Evolutionary conservation across 2,329 filamentous ascomycete genomes (phyloP), one percentile per base, ranked within the genome.

Genomic region (Stylonectria norvegica): DNA sequence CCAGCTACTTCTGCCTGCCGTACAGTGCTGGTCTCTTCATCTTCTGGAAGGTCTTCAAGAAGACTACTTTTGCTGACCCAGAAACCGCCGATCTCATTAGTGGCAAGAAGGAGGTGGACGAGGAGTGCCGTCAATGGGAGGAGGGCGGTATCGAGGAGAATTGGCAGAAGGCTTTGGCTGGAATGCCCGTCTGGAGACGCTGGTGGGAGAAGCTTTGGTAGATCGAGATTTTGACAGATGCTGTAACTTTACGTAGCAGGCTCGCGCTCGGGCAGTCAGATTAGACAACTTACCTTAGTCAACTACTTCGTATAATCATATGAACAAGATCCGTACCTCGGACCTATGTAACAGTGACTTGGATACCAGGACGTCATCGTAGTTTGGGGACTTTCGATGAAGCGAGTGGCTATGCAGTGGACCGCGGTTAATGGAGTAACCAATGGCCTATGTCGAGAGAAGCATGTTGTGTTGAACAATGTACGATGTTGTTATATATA

Each of bases 31-130:
- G 69, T 5, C 65, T 89, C 8, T 89, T 78, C 55, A 7, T 85
- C 2, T 41, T 31, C 20, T 56, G 55, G 52, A 58, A 58, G 47
- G 12, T 58, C 5, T n/a, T 58, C 15, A 58, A 57, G 60, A 72
- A 70, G 55, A 85, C 82, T 0, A 79, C 73, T 48, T 70, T 75
- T 45, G 62, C 73, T 36, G 68, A 66, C 34, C 67, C 78, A 1
- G 63, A 73, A 14, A 76, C 85, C 38, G 73, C 80, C 0, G 83
- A 43, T 11, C 27, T 43, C 6, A 58, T 60, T 86, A 20, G 29
- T 16, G 73, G 74, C 20, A 81, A 81, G 45, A 64, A 85, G 37
- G 81, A 84, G 60, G 78, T 84, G 49, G 81, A 83, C 38, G 75
- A 76, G 46, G 63, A 67, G 51, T 66, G 64, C 43, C 42, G 57